These are phyloP conservation scores for Corylus avellana DNA, from an alignment of 306 rosid species.

Conservation along the genomic window DNA sequence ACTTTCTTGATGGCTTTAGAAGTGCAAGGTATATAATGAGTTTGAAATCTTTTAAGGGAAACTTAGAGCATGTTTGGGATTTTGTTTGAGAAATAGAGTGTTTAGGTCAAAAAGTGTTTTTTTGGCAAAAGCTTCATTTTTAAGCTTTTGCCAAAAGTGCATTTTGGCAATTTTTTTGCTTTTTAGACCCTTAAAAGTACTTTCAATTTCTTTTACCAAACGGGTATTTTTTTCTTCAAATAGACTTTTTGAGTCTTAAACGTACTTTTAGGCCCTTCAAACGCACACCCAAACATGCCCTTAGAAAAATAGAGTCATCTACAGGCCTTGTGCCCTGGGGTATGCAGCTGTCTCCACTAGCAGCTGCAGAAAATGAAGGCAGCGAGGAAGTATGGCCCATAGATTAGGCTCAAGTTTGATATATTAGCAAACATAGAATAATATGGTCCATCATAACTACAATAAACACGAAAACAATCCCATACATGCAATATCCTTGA, in stretches of 20 bases:
- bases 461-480: conserved; percentile 16
- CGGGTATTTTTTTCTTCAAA: too few relatives aligned
- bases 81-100: too few relatives aligned
- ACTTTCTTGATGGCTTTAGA: not conserved
- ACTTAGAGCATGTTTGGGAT: not conserved
- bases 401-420: conserved; percentile 1
- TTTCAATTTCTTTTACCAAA: too few relatives aligned
- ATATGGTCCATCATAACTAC: not conserved
- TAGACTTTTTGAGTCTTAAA: too few relatives aligned
- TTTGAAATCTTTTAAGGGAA: not conserved
- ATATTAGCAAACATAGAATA: conserved; percentile 11
- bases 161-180: too few relatives aligned
- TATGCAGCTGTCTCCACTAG: not conserved
- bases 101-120: too few relatives aligned
- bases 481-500: conserved; percentile 71
- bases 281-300: too few relatives aligned
- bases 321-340: not conserved
- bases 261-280: too few relatives aligned
- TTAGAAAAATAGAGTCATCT: not conserved
- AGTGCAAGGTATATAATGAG: not conserved
- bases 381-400: conserved; percentile 1
- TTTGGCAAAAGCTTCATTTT: too few relatives aligned
- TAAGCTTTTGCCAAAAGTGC: too few relatives aligned
- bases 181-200: too few relatives aligned
- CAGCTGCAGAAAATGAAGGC: not conserved